Evolutionary conservation across 1,284 basidiomycete genomes (phyloP), one percentile per base, ranked within the genome.

Genomic region (Heterobasidion parviporum): DNA sequence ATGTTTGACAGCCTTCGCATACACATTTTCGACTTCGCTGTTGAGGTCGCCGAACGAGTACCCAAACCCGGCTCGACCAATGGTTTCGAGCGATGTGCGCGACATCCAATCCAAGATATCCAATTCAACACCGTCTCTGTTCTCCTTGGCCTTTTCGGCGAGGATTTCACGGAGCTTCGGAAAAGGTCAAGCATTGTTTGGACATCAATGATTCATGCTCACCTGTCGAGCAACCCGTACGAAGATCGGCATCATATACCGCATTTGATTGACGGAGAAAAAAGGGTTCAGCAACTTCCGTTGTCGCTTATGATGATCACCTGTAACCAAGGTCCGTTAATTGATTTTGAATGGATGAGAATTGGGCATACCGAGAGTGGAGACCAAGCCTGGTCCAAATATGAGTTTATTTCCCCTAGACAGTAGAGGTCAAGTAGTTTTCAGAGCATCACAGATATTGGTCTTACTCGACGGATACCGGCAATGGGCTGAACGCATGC

Each of bases 51-150:
- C 71, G 54, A 78, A 77, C 0, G 71, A 71, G 57, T 75, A 69
- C 3, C 76, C 72, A 20, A 74, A 58, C 1, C 71, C 71, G 34
- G 61, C 68, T 54, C 67, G 65, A 3, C 68, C 68, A 41, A 71
- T 64, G 26, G 67, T 63, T 55, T 71, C 68, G 9, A 70, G 57
- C 5, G 74, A 71, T 5, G 67, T 65, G 14, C 68, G 66, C 2
- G 68, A 62, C 66, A 72, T 70, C 73, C 73, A 76, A 15, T 68
- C 62, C 14, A 72, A 56, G 32, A 73, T 54, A 52, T 74, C 68
- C 15, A 71, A 59, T 52, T 73, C 64, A 26, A 26, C 5, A 26
- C 26, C 26, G 26, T 26, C 12, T 60, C 50, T 1, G 58, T 33
- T 8, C 66, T 61, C 26, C 53, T 52, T 18, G 12, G 20, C n/a